A percentile compares a stretch with the other conserved stretches of the same genome.
phyloP scores from a whole-genome alignment of 2,329 filamentous ascomycete genomes.

The Colletotrichum euphorbiae region DNA sequence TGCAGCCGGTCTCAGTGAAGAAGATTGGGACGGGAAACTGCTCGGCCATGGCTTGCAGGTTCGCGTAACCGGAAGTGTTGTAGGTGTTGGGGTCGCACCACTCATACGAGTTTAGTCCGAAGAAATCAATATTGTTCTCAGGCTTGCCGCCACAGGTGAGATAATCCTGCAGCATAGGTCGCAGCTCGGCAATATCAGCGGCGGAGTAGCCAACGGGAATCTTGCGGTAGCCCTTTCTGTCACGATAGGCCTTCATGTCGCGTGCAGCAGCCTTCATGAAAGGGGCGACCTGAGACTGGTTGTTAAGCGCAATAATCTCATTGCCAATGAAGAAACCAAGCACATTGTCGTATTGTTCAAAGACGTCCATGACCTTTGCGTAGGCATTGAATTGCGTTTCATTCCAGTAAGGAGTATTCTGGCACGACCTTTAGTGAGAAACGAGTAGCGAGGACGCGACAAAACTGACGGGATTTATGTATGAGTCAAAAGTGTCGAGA shows the following conservation, averaged over 20 bases:
- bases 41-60: constrained; percentile 74
- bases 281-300: constrained; percentile 74
- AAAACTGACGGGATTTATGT: constrained; percentile 70
- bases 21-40: constrained; percentile 86
- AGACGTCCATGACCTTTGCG: constrained; percentile 79
- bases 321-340: constrained; percentile 91
- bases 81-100: constrained; percentile 76
- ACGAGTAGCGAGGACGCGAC: not conserved
- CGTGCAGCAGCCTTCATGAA: constrained; percentile 85
- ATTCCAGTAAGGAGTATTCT: constrained; percentile 77
- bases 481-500: constrained; percentile 79
- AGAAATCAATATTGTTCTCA: constrained; percentile 82
- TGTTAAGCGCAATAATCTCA: constrained; percentile 78
- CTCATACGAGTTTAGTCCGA: constrained; percentile 86
- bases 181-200: constrained; percentile 80
- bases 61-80: constrained; percentile 74
- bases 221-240: constrained; percentile 79
- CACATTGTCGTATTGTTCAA: constrained; percentile 81
- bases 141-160: constrained; percentile 80
- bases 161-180: constrained; percentile 75
- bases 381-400: constrained; percentile 76
- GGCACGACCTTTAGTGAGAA: constrained; percentile 6
- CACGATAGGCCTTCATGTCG: constrained; percentile 85
- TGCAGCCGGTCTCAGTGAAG: constrained; percentile 92
- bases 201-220: constrained; percentile 91